Evolutionary conservation across 2,329 filamentous ascomycete species (phyloP).

Genomic region (Ophiostoma himal-ulmi): DNA sequence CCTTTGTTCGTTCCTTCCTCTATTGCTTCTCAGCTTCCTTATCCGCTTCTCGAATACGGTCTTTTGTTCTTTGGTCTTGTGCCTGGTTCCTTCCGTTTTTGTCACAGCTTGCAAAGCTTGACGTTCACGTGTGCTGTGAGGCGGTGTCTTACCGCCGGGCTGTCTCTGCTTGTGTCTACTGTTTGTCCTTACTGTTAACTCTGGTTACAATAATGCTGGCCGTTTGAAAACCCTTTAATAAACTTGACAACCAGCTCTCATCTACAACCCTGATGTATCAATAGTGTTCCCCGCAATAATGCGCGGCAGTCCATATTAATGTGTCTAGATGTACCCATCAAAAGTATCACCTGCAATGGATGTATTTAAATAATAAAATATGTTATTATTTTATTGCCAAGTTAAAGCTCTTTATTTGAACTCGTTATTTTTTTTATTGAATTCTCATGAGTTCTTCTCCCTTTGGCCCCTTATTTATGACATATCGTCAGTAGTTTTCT

Average conservation of each 20-base stretch:
- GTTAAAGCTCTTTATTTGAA: neutral
- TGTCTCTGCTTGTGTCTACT: neutral
- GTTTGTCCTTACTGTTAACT: neutral
- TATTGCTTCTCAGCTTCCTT: neutral
- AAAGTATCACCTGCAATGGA: neutral
- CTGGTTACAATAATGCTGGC: neutral
- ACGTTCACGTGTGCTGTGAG: conserved; percentile 8
- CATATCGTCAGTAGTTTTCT: neutral
- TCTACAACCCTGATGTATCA: neutral
- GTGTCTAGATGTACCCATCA: conserved; percentile 4
- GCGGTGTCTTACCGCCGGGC: neutral
- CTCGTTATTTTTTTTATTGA: neutral
- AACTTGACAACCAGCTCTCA: too few species aligned
- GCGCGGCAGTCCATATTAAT: neutral
- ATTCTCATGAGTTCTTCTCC: conserved; percentile 3
- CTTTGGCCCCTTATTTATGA: conserved; percentile 4
- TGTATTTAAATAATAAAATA: neutral
- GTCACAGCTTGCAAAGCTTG: conserved; percentile 7
- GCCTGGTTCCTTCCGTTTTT: conserved; percentile 15
- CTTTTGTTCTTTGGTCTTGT: conserved; percentile 12
- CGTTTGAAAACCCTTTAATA: neutral
- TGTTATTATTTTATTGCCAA: neutral
- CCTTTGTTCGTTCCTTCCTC: neutral
- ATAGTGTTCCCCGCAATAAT: neutral
- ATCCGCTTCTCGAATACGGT: neutral